Percentiles rank a stretch among this genome's conserved stretches.
Evolutionary conservation across 2,329 filamentous ascomycete species (phyloP).

Genomic region (Verticillium nubilum): DNA sequence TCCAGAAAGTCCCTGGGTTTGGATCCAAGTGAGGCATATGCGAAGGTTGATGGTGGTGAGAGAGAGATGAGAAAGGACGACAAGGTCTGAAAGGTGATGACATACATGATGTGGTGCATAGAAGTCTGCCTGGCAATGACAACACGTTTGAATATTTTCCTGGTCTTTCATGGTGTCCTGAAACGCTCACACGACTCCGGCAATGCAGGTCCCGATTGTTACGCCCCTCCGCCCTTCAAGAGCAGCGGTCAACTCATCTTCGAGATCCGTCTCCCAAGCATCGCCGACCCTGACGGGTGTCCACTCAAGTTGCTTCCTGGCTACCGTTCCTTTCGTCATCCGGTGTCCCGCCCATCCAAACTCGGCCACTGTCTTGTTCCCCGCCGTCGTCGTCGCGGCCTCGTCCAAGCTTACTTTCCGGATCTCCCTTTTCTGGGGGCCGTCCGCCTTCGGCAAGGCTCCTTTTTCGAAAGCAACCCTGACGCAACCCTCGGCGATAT

Average conservation of each 20-base stretch:
- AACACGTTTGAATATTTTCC: background rate
- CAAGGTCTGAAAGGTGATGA: background rate
- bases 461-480: conserved; percentile 11
- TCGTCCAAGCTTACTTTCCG: conserved; percentile 5
- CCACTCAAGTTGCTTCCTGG: conserved; percentile 1
- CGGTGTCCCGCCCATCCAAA: conserved; percentile 5
- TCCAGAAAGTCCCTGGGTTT: conserved; percentile 11
- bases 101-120: background rate
- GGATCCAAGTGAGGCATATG: conserved; percentile 4
- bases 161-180: background rate
- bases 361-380: conserved; percentile 8
- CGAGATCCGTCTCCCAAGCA: conserved; percentile 6
- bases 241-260: conserved; percentile 1
- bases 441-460: conserved; percentile 4
- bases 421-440: conserved; percentile 4
- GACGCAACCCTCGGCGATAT: conserved; percentile 7
- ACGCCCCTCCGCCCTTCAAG: background rate
- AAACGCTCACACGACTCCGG: background rate
- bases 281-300: background rate
- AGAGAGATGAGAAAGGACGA: background rate
- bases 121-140: background rate
- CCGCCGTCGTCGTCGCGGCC: conserved; percentile 8
- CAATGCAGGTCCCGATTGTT: background rate
- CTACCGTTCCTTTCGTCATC: conserved; percentile 2
- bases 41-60: background rate